Evolutionary conservation across 148 eudicot genomes (phyloP), one percentile per base, ranked within the genome.

Genomic region (Cornus suecica): DNA sequence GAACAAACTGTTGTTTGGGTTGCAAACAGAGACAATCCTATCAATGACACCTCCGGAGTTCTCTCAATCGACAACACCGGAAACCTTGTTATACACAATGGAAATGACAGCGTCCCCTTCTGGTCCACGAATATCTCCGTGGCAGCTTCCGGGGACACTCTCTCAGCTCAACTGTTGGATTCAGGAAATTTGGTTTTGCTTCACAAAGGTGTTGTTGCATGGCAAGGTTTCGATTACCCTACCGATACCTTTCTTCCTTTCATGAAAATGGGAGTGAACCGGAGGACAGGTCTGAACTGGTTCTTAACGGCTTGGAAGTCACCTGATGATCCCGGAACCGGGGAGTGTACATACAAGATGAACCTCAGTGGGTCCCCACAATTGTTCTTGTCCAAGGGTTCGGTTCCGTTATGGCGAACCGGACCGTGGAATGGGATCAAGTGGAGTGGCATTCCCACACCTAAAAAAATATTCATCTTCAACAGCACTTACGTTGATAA

Each of bases 171-270:
- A 32, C 79, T 89, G 10, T 51, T 75, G 27, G 82, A 85, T 45
- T 72, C 86, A 2, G 90, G 90, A 7, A 84, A 87, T 73, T 71
- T 89, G 8, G 81, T 82, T 34, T n/a, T 89, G 72, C 13, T 60
- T 31, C 41, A 65, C 74, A 32, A 30, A 25, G 4, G 61, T n/a
- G 67, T 5, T 16, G 48, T 77, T 27, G 58, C 26, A 15, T 89
- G 93, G 93, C 89, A 85, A 75, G 86, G 93, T 66, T 89, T 87
- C 73, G 90, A 89, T 73, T 22, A 84, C 45, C 77, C 78, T 15
- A 86, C 89, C 30, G 69, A 87, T 70, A 88, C 85, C 8, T 16
- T 80, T 8, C 71, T 87, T 31, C 84, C 91, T 1, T 79, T 74
- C 3, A 84, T 90, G 89, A 86, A 22, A 15, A 74, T 89, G 1